Evolutionary conservation across 257 asterid species (phyloP).

Genomic region (Apocynum venetum): DNA sequence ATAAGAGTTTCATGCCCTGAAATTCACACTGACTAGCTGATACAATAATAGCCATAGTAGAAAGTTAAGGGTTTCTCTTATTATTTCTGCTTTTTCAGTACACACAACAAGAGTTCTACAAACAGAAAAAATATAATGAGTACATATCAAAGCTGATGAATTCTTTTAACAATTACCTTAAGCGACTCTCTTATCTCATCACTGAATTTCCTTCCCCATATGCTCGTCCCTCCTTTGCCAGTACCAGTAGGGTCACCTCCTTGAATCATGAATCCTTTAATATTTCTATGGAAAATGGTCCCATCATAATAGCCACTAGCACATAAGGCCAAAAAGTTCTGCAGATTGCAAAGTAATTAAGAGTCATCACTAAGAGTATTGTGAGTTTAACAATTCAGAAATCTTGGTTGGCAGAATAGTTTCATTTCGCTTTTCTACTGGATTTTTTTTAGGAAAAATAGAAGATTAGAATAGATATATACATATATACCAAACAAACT

Average conservation of each 20-base stretch:
- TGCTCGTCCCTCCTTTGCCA: slow-evolving; percentile 94
- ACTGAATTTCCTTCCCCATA: slow-evolving; percentile 90
- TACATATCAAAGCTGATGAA: not conserved
- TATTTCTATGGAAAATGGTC: slow-evolving; percentile 91
- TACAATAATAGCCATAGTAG: not conserved
- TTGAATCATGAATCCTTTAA: slow-evolving; percentile 95
- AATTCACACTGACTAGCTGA: not conserved
- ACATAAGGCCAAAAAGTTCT: slow-evolving; percentile 87
- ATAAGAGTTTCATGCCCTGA: not conserved
- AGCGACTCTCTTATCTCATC: slow-evolving; percentile 96
- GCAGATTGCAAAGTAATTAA: slow-evolving; percentile 12
- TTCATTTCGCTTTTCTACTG: not conserved
- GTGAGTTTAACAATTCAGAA: not conserved
- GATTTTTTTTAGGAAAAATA: not conserved
- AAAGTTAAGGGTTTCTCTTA: not conserved
- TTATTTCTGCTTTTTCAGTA: too few species aligned
- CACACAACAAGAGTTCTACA: not conserved
- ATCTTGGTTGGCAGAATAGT: not conserved
- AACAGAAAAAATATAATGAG: not conserved
- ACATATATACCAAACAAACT: not conserved
- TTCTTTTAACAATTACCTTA: slow-evolving; percentile 52
- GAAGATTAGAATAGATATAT: not conserved
- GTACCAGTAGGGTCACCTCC: slow-evolving; percentile 97
- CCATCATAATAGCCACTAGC: slow-evolving; percentile 96
- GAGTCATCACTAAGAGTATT: not conserved